Evolutionary conservation across 352 stramenopile genomes (phyloP), one percentile per base, ranked within the genome.

Genomic region (Peronospora belbahrii): DNA sequence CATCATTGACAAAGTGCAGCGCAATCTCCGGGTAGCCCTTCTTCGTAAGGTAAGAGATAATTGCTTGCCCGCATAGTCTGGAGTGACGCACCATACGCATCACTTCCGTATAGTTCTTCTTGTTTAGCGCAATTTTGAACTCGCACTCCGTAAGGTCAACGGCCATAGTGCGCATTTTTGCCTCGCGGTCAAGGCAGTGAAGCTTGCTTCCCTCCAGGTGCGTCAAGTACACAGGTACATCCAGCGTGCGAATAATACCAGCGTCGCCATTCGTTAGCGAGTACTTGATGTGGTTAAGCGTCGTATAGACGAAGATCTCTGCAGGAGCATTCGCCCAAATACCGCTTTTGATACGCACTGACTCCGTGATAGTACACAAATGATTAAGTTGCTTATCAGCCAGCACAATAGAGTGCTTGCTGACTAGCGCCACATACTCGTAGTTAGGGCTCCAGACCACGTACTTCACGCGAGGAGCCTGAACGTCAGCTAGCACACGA

Each of bases 1-100:
- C 94, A 69, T 99, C 96, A 44, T 95, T 95, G 24, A 99, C 97
- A 73, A 99, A 99, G 76, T 99, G 96, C 34, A 99, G 79, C 6
- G 97, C 97, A 15, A 99, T 96, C 59, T 99, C 96, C 2, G 96
- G 96, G 67, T 98, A 99, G n/a, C 97, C 97, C 70, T 99, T 99
- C 31, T 95, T 87, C 44, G 98, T 97, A 40, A 99, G 67, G 69
- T 99, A 99, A 22, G 90, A 94, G 50, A 99, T 98, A 65, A 99
- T 98, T 15, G 97, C 94, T 63, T 98, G 91, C 22, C 96, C 96
- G 67, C 95, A 98, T 11, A 99, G 74, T 25, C 90, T 85, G 52
- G 85, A 96, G 65, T 97, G 85, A 24, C 92, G 90, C 42, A 99
- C 96, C 89, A 99, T 98, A 61, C 96, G 86, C 95, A 99, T 98